Evolutionary conservation across 371 early-diverging fungal genomes (phyloP).

Genomic region (Mortierella sp.): DNA sequence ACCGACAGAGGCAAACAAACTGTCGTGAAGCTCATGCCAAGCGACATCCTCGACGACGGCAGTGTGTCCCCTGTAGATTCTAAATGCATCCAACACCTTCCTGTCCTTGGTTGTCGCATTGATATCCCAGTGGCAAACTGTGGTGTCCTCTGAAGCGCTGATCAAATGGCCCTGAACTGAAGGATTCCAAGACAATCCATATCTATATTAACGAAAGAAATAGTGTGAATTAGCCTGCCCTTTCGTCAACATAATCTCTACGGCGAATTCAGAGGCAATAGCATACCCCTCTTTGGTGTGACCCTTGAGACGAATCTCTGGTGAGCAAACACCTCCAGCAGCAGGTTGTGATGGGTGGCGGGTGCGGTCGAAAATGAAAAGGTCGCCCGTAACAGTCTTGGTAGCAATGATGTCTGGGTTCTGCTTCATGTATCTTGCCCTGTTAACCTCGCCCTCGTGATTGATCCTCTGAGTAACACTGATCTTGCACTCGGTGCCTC

Average conservation of each 20-base stretch:
- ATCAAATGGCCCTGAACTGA: conserved; percentile 75
- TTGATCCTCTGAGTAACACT: conserved; percentile 89
- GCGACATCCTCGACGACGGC: conserved; percentile 97
- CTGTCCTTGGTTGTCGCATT: conserved; percentile 76
- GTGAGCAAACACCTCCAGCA: conserved; percentile 82
- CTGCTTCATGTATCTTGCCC: conserved; percentile 95
- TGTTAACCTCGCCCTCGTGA: conserved; percentile 97
- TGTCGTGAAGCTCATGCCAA: conserved; percentile 87
- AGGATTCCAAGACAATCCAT: conserved; percentile 86
- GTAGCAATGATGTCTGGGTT: conserved; percentile 97
- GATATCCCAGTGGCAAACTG: conserved; percentile 93
- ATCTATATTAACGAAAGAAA: conserved; percentile 54
- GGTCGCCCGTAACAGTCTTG: conserved; percentile 90
- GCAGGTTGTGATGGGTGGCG: conserved; percentile 87
- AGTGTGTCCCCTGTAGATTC: conserved; percentile 86
- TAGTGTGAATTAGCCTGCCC: background rate
- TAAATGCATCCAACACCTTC: conserved; percentile 78
- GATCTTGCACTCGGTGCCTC: conserved; percentile 84
- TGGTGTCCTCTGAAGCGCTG: conserved; percentile 92
- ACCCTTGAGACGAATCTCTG: conserved; percentile 90
- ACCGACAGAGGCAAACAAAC: conserved; percentile 96
- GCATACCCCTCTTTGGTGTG: conserved; percentile 95
- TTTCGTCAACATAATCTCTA: background rate
- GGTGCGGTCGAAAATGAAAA: conserved; percentile 98
- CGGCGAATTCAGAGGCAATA: background rate